phyloP scores from a whole-genome alignment of 2,329 filamentous ascomycete genomes.

The Fusarium pseudocircinatum region DNA sequence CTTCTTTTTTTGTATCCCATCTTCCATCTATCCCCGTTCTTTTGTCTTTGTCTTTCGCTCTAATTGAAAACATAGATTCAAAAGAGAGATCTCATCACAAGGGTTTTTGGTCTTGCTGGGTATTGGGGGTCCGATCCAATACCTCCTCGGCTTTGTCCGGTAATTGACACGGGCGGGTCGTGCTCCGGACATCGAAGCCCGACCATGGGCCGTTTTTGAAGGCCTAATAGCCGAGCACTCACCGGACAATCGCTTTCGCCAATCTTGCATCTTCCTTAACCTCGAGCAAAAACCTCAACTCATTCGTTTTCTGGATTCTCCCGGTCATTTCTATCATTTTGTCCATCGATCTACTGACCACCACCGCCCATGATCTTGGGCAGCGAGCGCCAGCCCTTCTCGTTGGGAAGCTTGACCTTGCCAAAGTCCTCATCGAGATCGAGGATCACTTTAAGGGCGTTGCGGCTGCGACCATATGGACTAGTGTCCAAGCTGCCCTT shows the following conservation, averaged over 20 bases:
- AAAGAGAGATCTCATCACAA: not conserved
- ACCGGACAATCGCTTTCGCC: slow-evolving; percentile 25
- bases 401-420: slow-evolving; percentile 68
- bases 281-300: slow-evolving; percentile 4
- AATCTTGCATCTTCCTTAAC: slow-evolving; percentile 13
- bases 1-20: slow-evolving; percentile 19
- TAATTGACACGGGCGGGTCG: slow-evolving; percentile 27
- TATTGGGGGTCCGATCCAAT: not conserved
- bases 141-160: slow-evolving; percentile 28
- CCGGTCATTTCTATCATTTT: slow-evolving; percentile 3
- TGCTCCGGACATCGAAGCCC: slow-evolving; percentile 30
- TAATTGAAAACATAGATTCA: slow-evolving; percentile 25
- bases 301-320: not conserved
- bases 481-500: slow-evolving; percentile 52
- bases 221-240: slow-evolving; percentile 38
- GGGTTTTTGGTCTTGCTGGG: not conserved
- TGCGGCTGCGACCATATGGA: slow-evolving; percentile 74
- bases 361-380: slow-evolving; percentile 60
- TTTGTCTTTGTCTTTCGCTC: slow-evolving; percentile 19
- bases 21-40: slow-evolving; percentile 14
- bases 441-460: slow-evolving; percentile 94
- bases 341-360: slow-evolving; percentile 36
- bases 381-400: slow-evolving; percentile 63
- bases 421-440: slow-evolving; percentile 96
- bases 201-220: slow-evolving; percentile 11